These are phyloP conservation scores for Chytridium lagenaria DNA, from an alignment of 371 early-diverging fungal genomes.

Conservation along the genomic window DNA sequence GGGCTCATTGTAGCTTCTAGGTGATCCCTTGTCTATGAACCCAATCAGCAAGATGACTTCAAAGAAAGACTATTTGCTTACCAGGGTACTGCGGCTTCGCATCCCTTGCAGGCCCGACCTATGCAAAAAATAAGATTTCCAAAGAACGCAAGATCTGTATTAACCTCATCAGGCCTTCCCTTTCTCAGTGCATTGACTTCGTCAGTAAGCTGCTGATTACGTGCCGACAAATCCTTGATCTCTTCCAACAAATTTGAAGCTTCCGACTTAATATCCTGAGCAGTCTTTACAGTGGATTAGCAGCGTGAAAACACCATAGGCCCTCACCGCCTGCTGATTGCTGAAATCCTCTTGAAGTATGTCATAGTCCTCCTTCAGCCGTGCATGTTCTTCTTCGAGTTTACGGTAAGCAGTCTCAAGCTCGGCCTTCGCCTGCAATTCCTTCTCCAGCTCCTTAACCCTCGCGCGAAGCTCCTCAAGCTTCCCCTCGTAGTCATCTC, in stretches of 20 bases:
- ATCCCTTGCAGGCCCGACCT: not conserved
- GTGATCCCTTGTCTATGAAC: not conserved
- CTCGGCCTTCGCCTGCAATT: conserved; percentile 10
- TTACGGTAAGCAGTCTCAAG: conserved; percentile 21
- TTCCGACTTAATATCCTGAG: conserved; percentile 67
- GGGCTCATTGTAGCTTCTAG: conserved; percentile 1
- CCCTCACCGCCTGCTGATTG: conserved; percentile 66
- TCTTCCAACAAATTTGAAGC: conserved; percentile 70
- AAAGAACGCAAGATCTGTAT: not conserved
- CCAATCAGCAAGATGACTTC: not conserved
- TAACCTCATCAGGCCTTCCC: conserved; percentile 7
- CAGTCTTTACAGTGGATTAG: conserved; percentile 51
- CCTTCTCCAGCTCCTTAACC: conserved; percentile 27
- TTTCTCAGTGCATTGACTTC: conserved; percentile 4
- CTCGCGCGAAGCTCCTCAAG: not conserved
- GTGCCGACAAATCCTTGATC: conserved; percentile 60
- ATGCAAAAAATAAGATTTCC: not conserved
- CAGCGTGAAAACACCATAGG: not conserved
- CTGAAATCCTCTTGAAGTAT: conserved; percentile 68
- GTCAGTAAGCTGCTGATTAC: conserved; percentile 60
- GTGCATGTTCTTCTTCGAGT: conserved; percentile 59
- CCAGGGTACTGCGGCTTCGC: not conserved
- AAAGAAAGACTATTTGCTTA: not conserved
- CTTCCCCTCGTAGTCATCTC: conserved; percentile 32
- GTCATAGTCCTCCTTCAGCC: conserved; percentile 25